Evolutionary conservation across 345 rosid genomes (phyloP).

Genomic region (Viola odorata): DNA sequence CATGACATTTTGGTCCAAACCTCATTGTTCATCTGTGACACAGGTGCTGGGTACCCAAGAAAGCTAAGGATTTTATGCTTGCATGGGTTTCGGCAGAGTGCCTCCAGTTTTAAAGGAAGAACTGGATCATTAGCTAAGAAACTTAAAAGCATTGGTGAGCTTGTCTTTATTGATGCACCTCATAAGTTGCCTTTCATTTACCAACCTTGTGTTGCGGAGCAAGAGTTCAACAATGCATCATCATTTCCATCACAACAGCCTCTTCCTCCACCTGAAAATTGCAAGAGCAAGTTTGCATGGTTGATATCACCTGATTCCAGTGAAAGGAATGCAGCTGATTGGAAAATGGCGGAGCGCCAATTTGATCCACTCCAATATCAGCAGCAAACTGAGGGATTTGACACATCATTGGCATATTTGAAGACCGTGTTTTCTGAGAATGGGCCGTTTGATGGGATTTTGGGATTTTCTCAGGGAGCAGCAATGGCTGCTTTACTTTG

Average conservation of each 20-base stretch:
- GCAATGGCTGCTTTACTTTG: conserved; percentile 78
- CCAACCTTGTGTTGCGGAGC: conserved; percentile 29
- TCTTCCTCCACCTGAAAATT: conserved; percentile 40
- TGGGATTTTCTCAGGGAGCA: conserved; percentile 96
- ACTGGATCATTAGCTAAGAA: conserved; percentile 90
- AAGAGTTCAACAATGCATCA: conserved; percentile 7
- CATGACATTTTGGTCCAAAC: conserved; percentile 1
- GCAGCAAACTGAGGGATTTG: conserved; percentile 73
- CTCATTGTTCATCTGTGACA: not conserved
- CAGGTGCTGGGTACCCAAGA: conserved; percentile 39
- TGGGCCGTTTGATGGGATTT: conserved; percentile 94
- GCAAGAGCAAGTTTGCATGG: conserved; percentile 89
- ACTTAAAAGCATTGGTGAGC: conserved; percentile 72
- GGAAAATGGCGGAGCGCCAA: conserved; percentile 53
- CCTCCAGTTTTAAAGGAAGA: conserved; percentile 89
- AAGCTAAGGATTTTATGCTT: conserved; percentile 83
- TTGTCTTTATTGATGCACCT: conserved; percentile 73
- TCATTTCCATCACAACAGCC: conserved; percentile 22
- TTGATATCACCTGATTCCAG: conserved; percentile 49
- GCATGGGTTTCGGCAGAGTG: conserved; percentile 95
- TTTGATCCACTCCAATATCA: conserved; percentile 80
- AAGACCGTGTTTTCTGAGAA: conserved; percentile 36
- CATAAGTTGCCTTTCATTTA: conserved; percentile 76
- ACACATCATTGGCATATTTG: conserved; percentile 48
- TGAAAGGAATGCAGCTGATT: conserved; percentile 32